A percentile compares a stretch with the other conserved stretches of the same genome.
phyloP scores from a whole-genome alignment of 2,329 filamentous ascomycete species.

The Pleomassaria siparia region DNA sequence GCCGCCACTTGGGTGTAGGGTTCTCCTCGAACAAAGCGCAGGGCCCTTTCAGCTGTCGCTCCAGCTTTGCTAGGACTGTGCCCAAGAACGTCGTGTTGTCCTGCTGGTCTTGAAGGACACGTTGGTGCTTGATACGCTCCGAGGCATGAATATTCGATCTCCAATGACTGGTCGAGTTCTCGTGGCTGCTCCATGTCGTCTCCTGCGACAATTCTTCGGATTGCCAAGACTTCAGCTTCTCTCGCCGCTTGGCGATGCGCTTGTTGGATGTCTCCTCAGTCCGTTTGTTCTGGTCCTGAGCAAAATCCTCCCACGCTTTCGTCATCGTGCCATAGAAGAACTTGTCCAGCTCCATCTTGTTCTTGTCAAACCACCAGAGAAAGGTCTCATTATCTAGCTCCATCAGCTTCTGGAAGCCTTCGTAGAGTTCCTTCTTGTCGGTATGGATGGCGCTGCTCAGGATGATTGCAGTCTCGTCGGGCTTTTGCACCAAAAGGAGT shows the following conservation, averaged over 20 bases:
- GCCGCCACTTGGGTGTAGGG: constrained; percentile 74
- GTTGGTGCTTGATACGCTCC: constrained; percentile 88
- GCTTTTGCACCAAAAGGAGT: constrained; percentile 92
- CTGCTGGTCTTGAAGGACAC: constrained; percentile 87
- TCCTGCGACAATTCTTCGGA: constrained; percentile 68
- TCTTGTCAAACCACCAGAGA: constrained; percentile 81
- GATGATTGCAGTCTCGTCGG: constrained; percentile 73
- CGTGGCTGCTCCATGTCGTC: constrained; percentile 75
- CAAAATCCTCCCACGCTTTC: constrained; percentile 85
- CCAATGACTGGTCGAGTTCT: constrained; percentile 86
- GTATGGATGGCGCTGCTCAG: constrained; percentile 70
- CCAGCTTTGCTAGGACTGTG: constrained; percentile 75
- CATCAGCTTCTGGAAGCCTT: constrained; percentile 79
- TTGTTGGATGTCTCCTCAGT: constrained; percentile 74
- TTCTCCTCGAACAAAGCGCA: constrained; percentile 76
- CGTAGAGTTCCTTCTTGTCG: constrained; percentile 70
- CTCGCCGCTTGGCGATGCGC: constrained; percentile 73
- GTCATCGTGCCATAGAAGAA: constrained; percentile 82
- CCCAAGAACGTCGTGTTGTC: constrained; percentile 81
- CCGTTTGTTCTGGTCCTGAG: constrained; percentile 75
- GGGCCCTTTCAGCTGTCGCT: constrained; percentile 74
- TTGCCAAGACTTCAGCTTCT: constrained; percentile 80
- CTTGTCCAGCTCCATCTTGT: constrained; percentile 74
- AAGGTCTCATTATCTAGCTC: constrained; percentile 90
- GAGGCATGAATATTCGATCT: constrained; percentile 93